Evolutionary conservation across 2,329 filamentous ascomycete genomes (phyloP).

Genomic region (Harringtonia lauricola): DNA sequence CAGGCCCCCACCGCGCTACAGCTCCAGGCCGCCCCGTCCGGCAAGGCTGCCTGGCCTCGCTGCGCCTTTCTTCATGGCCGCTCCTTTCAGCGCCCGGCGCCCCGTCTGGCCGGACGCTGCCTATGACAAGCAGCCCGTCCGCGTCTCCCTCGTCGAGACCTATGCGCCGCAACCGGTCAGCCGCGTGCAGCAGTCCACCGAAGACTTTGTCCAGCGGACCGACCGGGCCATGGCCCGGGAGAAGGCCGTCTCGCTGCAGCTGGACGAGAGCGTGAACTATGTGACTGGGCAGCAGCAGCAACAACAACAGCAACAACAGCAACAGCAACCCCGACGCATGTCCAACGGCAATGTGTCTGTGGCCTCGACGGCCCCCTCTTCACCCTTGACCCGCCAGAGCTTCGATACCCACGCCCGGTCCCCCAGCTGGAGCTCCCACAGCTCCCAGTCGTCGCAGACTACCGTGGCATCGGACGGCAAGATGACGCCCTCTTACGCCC

Average conservation of each 20-base stretch:
- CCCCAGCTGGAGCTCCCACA: conserved; percentile 17
- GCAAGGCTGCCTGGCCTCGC: conserved; percentile 7
- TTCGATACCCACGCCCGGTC: conserved; percentile 20
- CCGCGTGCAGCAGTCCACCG: conserved; percentile 9
- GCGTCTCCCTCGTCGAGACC: conserved; percentile 1
- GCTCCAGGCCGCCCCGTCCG: conserved; percentile 1
- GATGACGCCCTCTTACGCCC: not conserved
- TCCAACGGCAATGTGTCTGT: conserved; percentile 13
- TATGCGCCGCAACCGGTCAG: conserved; percentile 1
- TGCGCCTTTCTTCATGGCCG: not conserved
- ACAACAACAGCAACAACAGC: not conserved
- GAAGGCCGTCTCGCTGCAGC: not conserved
- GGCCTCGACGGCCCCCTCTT: not conserved
- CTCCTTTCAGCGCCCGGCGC: too few relatives aligned
- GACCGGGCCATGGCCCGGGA: conserved; percentile 11
- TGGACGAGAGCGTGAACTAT: too few relatives aligned
- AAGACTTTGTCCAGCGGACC: conserved; percentile 18
- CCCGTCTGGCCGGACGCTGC: not conserved
- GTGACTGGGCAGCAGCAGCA: not conserved
- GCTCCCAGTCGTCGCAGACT: conserved; percentile 13
- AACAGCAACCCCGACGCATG: conserved; percentile 9
- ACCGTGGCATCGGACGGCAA: not conserved
- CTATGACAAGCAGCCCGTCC: not conserved
- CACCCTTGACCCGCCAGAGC: conserved; percentile 12
- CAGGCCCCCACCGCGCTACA: conserved; percentile 10